phyloP scores from a whole-genome alignment of 805 yeast species.

The Candida mattraensis region DNA sequence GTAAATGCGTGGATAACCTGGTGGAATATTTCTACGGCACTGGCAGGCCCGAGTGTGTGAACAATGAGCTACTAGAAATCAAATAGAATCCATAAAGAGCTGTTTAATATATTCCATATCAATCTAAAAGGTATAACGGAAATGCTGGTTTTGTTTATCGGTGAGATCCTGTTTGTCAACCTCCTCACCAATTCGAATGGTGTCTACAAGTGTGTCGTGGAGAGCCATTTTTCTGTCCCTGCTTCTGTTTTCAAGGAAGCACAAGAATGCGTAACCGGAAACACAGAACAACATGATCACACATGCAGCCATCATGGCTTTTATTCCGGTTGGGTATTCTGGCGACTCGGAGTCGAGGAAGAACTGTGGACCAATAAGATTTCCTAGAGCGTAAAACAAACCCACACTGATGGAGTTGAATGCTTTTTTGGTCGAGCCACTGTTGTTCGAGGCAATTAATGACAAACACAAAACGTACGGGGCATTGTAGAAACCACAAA shows the following conservation, averaged over 20 bases:
- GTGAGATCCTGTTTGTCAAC: constrained; percentile 45
- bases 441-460: constrained; percentile 40
- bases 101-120: too few species aligned
- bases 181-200: constrained; percentile 17
- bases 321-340: constrained; percentile 55
- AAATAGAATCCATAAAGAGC: too few species aligned
- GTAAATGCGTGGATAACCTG: constrained; percentile 38
- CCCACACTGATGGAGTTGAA: constrained; percentile 33
- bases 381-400: constrained; percentile 56
- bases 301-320: constrained; percentile 36
- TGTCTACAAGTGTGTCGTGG: constrained; percentile 17
- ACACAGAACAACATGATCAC: constrained; percentile 23
- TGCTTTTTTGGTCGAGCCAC: constrained; percentile 67
- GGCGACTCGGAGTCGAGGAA: constrained; percentile 54
- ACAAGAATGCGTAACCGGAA: constrained; percentile 18
- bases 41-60: constrained; percentile 32
- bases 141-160: constrained; percentile 55
- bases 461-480: constrained; percentile 25
- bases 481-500: constrained; percentile 24
- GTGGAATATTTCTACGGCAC: constrained; percentile 36
- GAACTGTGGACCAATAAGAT: constrained; percentile 64
- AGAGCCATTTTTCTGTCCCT: constrained; percentile 47
- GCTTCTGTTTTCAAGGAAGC: constrained; percentile 44
- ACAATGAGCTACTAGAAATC: too few species aligned
- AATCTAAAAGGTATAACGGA: constrained; percentile 47